A percentile compares a stretch with the other conserved stretches of the same genome.
Conservation (phyloP, 805 yeast species). For the Myxozyma melibiosi region DNA sequence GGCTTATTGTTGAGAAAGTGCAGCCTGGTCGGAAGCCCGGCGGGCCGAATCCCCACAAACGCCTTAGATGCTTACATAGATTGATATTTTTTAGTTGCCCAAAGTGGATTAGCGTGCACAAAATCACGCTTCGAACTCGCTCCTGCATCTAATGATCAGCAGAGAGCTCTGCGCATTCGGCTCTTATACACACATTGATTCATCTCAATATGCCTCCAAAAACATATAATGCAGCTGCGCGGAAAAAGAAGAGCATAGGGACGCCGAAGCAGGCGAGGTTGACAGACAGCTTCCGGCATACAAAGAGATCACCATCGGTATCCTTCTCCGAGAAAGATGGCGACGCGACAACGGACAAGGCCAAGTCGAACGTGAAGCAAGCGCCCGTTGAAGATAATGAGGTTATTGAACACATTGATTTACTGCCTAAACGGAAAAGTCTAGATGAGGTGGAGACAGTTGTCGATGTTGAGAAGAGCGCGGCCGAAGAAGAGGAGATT, state of each 20-base stretch:
- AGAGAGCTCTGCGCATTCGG: too few relatives aligned
- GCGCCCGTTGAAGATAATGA: background rate
- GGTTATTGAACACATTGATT: background rate
- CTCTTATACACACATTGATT: too few relatives aligned
- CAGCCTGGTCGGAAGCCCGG: too few relatives aligned
- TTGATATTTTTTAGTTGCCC: background rate
- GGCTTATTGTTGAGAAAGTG: background rate
- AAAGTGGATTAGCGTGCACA: constrained; percentile 1
- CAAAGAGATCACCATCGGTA: constrained; percentile 9
- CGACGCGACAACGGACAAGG: too few relatives aligned
- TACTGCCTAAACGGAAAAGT: background rate
- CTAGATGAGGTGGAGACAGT: background rate
- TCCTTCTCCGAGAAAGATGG: too few relatives aligned
- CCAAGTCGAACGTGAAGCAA: too few relatives aligned
- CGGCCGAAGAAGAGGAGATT: background rate
- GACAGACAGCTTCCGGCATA: constrained; percentile 16
- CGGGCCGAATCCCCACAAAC: too few relatives aligned
- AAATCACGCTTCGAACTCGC: background rate
- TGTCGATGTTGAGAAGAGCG: background rate
- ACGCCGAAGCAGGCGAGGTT: constrained; percentile 17
- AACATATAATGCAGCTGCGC: background rate
- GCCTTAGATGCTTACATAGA: background rate
- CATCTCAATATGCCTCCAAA: constrained; percentile 20
- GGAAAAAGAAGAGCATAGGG: background rate
- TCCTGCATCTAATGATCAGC: too few relatives aligned